Percentiles rank a stretch among this genome's conserved stretches.
Evolutionary conservation across 2,329 filamentous ascomycete species (phyloP).

Genomic region (Scopulariopsis brevicaulis): DNA sequence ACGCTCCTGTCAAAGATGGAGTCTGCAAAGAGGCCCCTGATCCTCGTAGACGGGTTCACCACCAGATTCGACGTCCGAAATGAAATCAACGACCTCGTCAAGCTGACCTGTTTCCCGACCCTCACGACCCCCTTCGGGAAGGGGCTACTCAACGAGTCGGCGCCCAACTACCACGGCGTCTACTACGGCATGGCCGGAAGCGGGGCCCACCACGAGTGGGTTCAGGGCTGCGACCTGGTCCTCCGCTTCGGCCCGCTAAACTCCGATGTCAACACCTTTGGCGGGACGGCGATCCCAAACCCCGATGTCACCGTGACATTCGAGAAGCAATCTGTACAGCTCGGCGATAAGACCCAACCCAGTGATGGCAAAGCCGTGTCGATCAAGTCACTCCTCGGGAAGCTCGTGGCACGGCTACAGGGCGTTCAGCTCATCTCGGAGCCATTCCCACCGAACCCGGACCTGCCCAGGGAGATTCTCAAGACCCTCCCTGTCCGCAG

Average conservation of each 20-base stretch:
- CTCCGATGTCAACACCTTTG: constrained; percentile 36
- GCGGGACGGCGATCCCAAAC: background rate
- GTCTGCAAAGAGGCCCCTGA: constrained; percentile 60
- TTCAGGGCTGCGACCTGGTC: constrained; percentile 61
- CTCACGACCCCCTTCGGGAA: constrained; percentile 92
- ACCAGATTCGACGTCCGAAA: constrained; percentile 62
- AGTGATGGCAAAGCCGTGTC: no score
- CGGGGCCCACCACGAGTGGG: constrained; percentile 45
- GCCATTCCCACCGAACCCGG: background rate
- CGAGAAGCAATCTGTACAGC: background rate
- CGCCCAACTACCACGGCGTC: constrained; percentile 67
- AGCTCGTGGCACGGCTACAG: no score
- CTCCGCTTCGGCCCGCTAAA: constrained; percentile 57
- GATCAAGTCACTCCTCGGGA: background rate
- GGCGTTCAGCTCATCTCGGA: background rate
- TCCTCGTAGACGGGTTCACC: constrained; percentile 75
- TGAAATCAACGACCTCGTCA: constrained; percentile 61
- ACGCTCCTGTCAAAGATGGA: constrained; percentile 64
- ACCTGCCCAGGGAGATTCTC: constrained; percentile 34
- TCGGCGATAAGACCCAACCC: background rate
- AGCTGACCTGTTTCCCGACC: constrained; percentile 63
- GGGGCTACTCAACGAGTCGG: constrained; percentile 65
- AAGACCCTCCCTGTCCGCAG: no score
- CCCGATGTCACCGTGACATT: background rate
- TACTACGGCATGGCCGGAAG: constrained; percentile 73